Base-by-base conservation (phyloP, 352 stramenopile genomes). In the Globisporangium paroecandrum region DNA sequence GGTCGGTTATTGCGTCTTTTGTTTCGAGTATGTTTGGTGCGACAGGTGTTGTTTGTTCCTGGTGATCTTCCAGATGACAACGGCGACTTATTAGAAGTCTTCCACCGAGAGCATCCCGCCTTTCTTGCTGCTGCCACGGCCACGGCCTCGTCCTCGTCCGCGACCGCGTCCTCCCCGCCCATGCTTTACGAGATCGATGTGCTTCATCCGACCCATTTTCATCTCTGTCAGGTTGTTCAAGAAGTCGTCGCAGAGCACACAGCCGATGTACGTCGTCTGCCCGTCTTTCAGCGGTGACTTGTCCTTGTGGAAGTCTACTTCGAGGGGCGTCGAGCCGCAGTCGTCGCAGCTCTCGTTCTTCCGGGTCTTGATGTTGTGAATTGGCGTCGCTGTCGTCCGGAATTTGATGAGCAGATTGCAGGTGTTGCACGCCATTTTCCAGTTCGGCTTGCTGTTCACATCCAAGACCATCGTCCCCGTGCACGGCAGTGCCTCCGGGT, bases 391-490 rank as follows among this genome's bases (percentile, higher is more conserved):
- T n/a, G 58, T 47, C 27, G 61, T 68, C 43, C 75, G 76, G 65
- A 86, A 86, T 24, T 73, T 68, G 58, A 85, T 70, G 5, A 86
- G 61, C 41, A 74, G 68, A 41, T 85, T 81, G 68, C 78, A 86
- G 22, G 64, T 73, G 46, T 85, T 86, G 62, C 78, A 85, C 13
- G 73, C 73, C 59, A 85, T 67, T 43, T 86, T 86, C 78, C 78
- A 86, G 58, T 86, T 85, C 10, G 78, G 78, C 47, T 82, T 78
- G 38, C 69, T 79, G 54, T 82, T 83, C 24, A 76, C 55, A 58
- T 85, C 78, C 34, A 86, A 62, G 6, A 85, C 77, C 61, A 86
- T 72, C 24, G 72, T 83, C 6, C 77, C 77, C 18, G 64, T 55
- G 49, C 78, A 86, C 29, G 58, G 51, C 20, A 41, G 49, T 15